Percentiles rank a stretch among this genome's conserved stretches.
Evolutionary conservation across 2,329 filamentous ascomycete species (phyloP).

Genomic region (Myriosclerotinia curreyana): DNA sequence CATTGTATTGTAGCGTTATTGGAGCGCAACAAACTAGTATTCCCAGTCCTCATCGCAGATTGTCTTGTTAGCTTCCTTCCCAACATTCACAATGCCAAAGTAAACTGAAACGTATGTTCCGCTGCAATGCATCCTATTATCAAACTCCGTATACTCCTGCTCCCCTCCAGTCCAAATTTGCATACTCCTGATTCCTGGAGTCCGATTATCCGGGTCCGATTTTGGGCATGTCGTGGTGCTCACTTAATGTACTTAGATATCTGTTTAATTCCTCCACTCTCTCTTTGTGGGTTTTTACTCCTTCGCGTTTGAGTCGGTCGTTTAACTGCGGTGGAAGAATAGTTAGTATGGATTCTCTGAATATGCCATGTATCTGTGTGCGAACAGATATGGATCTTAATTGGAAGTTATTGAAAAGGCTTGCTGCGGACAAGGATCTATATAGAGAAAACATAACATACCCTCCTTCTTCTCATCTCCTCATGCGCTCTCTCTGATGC

Average conservation of each 20-base stretch:
- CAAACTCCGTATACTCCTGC: neutral
- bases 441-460: constrained; percentile 44
- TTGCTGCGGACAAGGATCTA: neutral
- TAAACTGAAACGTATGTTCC: neutral
- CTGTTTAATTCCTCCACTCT: constrained; percentile 93
- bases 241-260: constrained; percentile 85
- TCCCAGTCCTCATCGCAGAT: too few relatives aligned
- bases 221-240: constrained; percentile 91
- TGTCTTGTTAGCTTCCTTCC: neutral
- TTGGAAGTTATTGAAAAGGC: too few relatives aligned
- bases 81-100: neutral
- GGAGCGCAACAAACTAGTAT: neutral
- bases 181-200: neutral
- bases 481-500: constrained; percentile 79
- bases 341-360: neutral
- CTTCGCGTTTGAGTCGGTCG: constrained; percentile 72
- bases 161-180: neutral
- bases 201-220: constrained; percentile 54
- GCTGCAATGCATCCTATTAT: neutral
- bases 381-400: neutral
- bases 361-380: neutral
- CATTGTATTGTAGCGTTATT: neutral
- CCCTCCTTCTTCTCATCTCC: constrained; percentile 76
- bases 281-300: constrained; percentile 95
- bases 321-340: constrained; percentile 60